These are phyloP conservation scores for Cytospora schulzeri DNA, from an alignment of 2,329 filamentous ascomycete genomes.

Conservation along the genomic window DNA sequence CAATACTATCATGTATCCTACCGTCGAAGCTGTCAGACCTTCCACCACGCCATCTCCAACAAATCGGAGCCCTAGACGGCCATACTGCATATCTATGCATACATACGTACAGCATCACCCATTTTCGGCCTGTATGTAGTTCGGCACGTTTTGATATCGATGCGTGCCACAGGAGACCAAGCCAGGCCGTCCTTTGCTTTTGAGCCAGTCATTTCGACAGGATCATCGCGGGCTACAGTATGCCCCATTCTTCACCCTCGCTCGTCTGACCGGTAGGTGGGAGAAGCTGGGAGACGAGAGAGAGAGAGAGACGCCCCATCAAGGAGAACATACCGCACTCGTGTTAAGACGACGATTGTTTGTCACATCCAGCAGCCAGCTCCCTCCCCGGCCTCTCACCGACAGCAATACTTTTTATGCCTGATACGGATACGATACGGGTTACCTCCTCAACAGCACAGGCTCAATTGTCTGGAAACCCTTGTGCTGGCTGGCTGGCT, in stretches of 20 bases:
- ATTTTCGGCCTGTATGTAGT: constrained; percentile 5
- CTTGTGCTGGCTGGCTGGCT: constrained; percentile 1
- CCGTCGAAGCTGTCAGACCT: constrained; percentile 19
- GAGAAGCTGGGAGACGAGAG: neutral
- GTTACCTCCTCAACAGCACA: neutral
- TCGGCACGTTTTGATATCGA: neutral
- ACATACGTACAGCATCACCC: constrained; percentile 4
- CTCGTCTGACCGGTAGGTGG: constrained; percentile 14
- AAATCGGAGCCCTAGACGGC: constrained; percentile 16
- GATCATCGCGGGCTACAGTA: constrained; percentile 1
- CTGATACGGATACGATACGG: constrained; percentile 11
- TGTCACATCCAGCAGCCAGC: neutral
- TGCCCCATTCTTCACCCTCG: neutral
- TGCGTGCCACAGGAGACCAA: constrained; percentile 12
- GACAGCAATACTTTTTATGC: neutral
- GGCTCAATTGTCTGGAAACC: neutral
- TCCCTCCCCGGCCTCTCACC: neutral
- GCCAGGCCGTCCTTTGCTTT: constrained; percentile 13
- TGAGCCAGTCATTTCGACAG: constrained; percentile 16
- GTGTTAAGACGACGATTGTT: constrained; percentile 6
- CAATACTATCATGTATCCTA: constrained; percentile 2
- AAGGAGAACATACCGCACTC: neutral
- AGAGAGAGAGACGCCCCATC: constrained; percentile 6
- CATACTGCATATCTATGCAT: constrained; percentile 12
- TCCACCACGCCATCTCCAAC: constrained; percentile 9